phyloP scores from a whole-genome alignment of 306 rosid genomes.

The Trichosanthes cucumerina region DNA sequence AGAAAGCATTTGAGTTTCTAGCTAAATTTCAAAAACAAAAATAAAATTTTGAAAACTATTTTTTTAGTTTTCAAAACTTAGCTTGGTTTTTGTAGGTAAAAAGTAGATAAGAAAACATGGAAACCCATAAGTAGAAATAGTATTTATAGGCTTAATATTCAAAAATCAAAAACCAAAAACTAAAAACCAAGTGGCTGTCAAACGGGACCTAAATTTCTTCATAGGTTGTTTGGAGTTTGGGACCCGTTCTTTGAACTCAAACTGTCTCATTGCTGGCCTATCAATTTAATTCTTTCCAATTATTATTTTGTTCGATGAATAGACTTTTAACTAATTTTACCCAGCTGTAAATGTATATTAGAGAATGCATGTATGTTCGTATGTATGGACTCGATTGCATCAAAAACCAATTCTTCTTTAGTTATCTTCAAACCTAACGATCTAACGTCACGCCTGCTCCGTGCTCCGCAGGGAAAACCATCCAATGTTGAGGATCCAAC shows the following conservation, averaged over 20 bases:
- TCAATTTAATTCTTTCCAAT: background rate
- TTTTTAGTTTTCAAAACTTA: too few species aligned
- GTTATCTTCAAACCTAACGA: background rate
- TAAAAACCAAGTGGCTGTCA: too few species aligned
- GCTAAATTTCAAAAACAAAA: too few species aligned
- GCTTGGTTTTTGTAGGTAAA: too few species aligned
- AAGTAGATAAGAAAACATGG: too few species aligned
- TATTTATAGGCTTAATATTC: too few species aligned
- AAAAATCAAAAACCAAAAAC: too few species aligned
- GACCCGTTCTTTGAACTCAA: conserved; percentile 3
- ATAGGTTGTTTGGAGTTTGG: conserved; percentile 6
- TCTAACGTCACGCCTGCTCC: background rate
- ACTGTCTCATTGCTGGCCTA: background rate
- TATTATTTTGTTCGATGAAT: background rate
- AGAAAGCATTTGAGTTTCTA: too few species aligned
- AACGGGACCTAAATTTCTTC: too few species aligned
- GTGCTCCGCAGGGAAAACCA: conserved; percentile 46
- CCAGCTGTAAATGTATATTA: background rate
- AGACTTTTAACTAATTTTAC: background rate
- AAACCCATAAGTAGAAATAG: too few species aligned
- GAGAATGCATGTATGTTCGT: background rate
- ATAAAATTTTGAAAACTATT: too few species aligned
- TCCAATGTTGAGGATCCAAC: conserved; percentile 34
- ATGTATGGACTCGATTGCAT: background rate
- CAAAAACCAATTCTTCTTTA: background rate